Conservation (phyloP, 805 yeast species). For the Alloascoidea hylecoeti region DNA sequence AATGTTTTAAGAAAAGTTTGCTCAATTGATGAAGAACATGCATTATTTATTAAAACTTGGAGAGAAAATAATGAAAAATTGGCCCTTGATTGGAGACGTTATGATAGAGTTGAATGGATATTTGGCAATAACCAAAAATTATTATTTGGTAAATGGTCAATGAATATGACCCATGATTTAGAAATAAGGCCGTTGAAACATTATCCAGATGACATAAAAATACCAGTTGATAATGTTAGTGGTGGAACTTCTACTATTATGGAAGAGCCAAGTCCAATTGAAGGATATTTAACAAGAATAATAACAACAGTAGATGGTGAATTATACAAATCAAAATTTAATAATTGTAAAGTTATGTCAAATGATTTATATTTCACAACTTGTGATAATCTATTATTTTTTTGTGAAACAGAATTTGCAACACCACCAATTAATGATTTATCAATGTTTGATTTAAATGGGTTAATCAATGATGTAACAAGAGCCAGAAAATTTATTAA, state of each 20-base stretch:
- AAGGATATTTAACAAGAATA: conserved; percentile 61
- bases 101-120: conserved; percentile 67
- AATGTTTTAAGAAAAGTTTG: conserved; percentile 14
- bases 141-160: conserved; percentile 27
- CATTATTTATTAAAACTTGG: conserved; percentile 9
- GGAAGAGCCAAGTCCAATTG: conserved; percentile 60
- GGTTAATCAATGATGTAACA: too few relatives aligned
- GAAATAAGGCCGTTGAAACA: conserved; percentile 35
- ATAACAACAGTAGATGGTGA: too few relatives aligned
- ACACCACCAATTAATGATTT: conserved; percentile 43
- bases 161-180: conserved; percentile 32
- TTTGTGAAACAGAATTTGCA: conserved; percentile 36
- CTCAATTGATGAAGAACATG: conserved; percentile 9
- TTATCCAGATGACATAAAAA: conserved; percentile 13
- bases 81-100: conserved; percentile 50
- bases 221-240: conserved; percentile 11
- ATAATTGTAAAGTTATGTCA: conserved; percentile 29
- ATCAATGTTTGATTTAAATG: conserved; percentile 8
- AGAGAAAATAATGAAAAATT: conserved; percentile 16
- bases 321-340: too few relatives aligned
- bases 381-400: conserved; percentile 44
- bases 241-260: too few relatives aligned
- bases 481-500: conserved; percentile 10
- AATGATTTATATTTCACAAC: conserved; percentile 53
- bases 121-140: conserved; percentile 28